Evolutionary conservation across 2,329 filamentous ascomycete species (phyloP), one percentile per base, ranked within the genome.

Genomic region (Albifimbria verrucaria): DNA sequence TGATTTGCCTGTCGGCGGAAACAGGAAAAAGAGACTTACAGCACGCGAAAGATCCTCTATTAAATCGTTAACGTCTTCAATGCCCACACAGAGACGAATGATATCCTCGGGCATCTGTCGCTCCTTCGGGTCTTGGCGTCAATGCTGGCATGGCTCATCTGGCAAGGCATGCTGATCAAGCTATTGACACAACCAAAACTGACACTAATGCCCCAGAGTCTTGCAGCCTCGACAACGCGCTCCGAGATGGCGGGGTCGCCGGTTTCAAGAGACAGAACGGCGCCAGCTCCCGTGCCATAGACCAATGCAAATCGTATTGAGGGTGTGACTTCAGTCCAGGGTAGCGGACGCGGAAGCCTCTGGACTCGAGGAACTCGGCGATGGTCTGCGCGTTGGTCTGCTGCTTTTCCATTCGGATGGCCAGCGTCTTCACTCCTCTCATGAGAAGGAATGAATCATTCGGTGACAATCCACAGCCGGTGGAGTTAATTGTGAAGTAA

Each of bases 61-160:
- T 64, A 99, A 70, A 75, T 99, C 94, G 62, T 91, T 84, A 3
- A 81, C 83, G 71, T 99, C 94, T 71, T 99, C 94, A 65, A 99
- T 99, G 45, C 94, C 94, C 44, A 99, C 92, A 67, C 94, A 99
- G 52, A 99, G 74, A 52, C 94, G 83, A 64, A 99, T 97, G 55
- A 99, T 88, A 69, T 99, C 94, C 73, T 99, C 94, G 11, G 94
- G 94, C 86, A 99, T 89, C 59, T 93, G 87, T 58, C 92, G 83
- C 74, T 96, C 92, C 85, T 80, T 61, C 94, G 81, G 50, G 92
- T 97, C 77, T 96, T 96, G 54, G 92, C 90, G 68, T 97, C 94
- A 66, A 99, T 99, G 68, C 91, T 96, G 39, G 94, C 94, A 73
- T 99, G 94, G 73, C 93, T 97, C 95, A 99, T 99, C 65, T 93